Percentiles rank a stretch among this genome's conserved stretches.
Conservation (phyloP, 306 rosid species). For the Macrotyloma uniflorum region DNA sequence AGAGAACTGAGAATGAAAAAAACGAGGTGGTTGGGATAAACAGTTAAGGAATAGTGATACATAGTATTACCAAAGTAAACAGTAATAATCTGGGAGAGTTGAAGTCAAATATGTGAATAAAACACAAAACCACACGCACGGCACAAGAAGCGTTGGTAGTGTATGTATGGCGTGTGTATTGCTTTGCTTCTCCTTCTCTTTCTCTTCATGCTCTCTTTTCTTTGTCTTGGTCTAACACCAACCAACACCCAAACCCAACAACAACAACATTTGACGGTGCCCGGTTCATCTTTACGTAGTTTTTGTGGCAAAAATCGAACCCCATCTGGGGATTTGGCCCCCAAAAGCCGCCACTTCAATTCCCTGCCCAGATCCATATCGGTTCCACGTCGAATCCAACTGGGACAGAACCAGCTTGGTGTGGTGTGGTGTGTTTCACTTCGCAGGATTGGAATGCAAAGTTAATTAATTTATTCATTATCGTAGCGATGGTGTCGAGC, state of each 20-base stretch:
- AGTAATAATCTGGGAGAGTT: slow-evolving; percentile 11
- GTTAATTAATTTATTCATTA: neutral
- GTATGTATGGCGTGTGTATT: slow-evolving; percentile 17
- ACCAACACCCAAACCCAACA: neutral
- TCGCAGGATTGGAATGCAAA: slow-evolving; percentile 19
- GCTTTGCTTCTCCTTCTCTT: neutral
- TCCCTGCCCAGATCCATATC: slow-evolving; percentile 58
- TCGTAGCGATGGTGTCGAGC: slow-evolving; percentile 32
- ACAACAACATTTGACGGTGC: slow-evolving; percentile 12
- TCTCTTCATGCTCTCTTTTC: slow-evolving; percentile 1
- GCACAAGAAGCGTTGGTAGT: neutral
- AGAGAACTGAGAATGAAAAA: too few species aligned
- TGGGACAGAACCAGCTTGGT: neutral
- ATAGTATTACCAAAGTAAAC: neutral
- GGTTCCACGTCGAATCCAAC: slow-evolving; percentile 11
- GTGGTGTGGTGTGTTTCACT: neutral
- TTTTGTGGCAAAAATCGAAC: slow-evolving; percentile 36
- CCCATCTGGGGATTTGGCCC: slow-evolving; percentile 53
- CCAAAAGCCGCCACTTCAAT: slow-evolving; percentile 31
- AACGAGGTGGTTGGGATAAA: neutral
- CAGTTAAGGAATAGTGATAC: neutral
- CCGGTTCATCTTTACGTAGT: slow-evolving; percentile 51
- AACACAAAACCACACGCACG: neutral
- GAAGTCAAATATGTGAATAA: slow-evolving; percentile 1
- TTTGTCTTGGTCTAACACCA: slow-evolving; percentile 7